Evolutionary conservation across 371 early-diverging fungal genomes (phyloP).

Genomic region (Haplosporangium sp.): DNA sequence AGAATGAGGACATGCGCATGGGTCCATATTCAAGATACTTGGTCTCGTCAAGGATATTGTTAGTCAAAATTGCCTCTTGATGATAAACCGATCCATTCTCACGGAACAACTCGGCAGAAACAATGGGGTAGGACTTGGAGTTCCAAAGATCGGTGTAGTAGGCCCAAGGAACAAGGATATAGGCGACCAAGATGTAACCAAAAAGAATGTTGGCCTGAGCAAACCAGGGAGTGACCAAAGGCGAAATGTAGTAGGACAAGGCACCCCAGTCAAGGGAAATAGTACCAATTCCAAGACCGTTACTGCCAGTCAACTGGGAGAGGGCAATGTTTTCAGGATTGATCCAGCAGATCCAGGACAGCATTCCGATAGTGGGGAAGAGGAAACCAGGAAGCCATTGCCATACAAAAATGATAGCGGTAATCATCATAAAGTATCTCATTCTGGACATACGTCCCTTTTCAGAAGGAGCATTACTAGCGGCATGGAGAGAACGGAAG

Average conservation of each 20-base stretch:
- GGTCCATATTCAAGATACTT: conserved; percentile 64
- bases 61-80: conserved; percentile 21
- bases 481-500: conserved; percentile 77
- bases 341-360: conserved; percentile 75
- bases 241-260: conserved; percentile 38
- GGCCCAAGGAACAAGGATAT: conserved; percentile 46
- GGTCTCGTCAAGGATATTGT: conserved; percentile 56
- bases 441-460: conserved; percentile 64
- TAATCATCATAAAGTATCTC: conserved; percentile 74
- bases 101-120: conserved; percentile 26
- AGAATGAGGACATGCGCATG: conserved; percentile 69
- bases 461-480: conserved; percentile 36
- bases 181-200: conserved; percentile 44
- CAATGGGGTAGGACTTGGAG: conserved; percentile 44
- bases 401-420: conserved; percentile 59
- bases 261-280: conserved; percentile 54
- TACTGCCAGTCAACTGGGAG: conserved; percentile 65
- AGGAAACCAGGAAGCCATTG: conserved; percentile 68
- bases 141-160: conserved; percentile 50
- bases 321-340: conserved; percentile 69
- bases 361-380: conserved; percentile 61
- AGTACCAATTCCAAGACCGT: conserved; percentile 47
- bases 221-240: conserved; percentile 50
- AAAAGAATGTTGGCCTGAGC: conserved; percentile 52
- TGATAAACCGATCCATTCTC: conserved; percentile 16